These are phyloP conservation scores for Schwanniomyces occidentalis DNA, from an alignment of 805 yeast genomes.

Conservation along the genomic window DNA sequence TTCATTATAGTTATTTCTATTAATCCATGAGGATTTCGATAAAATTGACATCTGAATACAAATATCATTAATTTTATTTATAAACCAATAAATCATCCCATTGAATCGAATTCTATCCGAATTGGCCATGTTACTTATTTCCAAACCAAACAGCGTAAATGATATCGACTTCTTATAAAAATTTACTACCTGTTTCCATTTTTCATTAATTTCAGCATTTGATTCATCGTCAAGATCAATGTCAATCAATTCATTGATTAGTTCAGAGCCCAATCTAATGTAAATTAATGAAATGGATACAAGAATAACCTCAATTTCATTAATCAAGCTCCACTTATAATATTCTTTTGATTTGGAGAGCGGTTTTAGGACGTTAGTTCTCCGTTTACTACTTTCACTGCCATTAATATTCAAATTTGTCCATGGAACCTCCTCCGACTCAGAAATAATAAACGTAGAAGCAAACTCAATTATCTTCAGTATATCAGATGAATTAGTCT, in stretches of 20 bases:
- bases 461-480: constrained; percentile 7
- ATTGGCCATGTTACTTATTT: constrained; percentile 3
- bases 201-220: constrained; percentile 20
- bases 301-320: constrained; percentile 29
- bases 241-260: constrained; percentile 37
- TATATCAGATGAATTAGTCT: constrained; percentile 1
- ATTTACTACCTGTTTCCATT: constrained; percentile 38
- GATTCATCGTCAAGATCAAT: constrained; percentile 10
- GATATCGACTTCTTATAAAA: constrained; percentile 35
- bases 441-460: constrained; percentile 1
- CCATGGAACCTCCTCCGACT: constrained; percentile 17
- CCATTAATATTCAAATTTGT: constrained; percentile 5
- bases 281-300: constrained; percentile 29
- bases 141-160: constrained; percentile 23
- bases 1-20: constrained; percentile 22
- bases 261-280: constrained; percentile 34
- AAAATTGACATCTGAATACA: constrained; percentile 41
- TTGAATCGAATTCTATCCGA: constrained; percentile 6
- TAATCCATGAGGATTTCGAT: constrained; percentile 39
- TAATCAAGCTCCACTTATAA: constrained; percentile 27
- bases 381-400: not conserved
- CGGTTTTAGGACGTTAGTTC: constrained; percentile 1
- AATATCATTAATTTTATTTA: constrained; percentile 27
- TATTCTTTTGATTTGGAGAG: not conserved
- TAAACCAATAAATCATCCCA: constrained; percentile 13